Evolutionary conservation across 2,329 filamentous ascomycete species (phyloP).

Genomic region (Fusarium decemcellulare): DNA sequence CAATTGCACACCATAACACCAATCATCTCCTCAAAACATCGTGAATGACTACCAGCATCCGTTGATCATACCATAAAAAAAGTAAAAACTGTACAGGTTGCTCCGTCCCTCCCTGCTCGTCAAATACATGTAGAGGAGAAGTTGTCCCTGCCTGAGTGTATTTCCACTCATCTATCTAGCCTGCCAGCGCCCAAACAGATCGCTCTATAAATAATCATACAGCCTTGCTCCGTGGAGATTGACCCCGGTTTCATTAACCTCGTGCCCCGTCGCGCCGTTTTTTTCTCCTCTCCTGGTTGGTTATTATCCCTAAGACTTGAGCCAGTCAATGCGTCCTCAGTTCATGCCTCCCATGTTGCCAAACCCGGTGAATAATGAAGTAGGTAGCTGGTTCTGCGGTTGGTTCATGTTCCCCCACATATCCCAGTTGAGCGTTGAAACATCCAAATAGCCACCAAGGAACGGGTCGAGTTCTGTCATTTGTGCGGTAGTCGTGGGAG

Average conservation of each 20-base stretch:
- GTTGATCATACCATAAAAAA: not conserved
- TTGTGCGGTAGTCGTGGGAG: conserved; percentile 45
- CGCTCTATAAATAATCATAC: conserved; percentile 39
- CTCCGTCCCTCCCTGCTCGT: conserved; percentile 14
- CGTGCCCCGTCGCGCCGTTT: conserved; percentile 18
- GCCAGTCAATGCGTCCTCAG: conserved; percentile 13
- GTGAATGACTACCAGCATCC: not conserved
- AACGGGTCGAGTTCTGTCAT: conserved; percentile 59
- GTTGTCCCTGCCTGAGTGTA: conserved; percentile 6
- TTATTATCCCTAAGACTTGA: conserved; percentile 4
- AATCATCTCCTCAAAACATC: no score
- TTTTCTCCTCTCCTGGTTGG: not conserved
- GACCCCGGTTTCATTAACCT: conserved; percentile 26
- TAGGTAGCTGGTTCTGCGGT: conserved; percentile 47
- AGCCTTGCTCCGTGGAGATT: conserved; percentile 40
- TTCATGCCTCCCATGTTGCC: conserved; percentile 43
- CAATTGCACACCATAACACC: no score
- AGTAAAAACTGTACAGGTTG: not conserved
- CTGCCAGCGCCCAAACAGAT: conserved; percentile 28
- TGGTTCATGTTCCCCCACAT: conserved; percentile 56
- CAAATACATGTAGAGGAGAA: conserved; percentile 26
- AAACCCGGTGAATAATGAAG: conserved; percentile 51
- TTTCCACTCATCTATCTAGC: conserved; percentile 25
- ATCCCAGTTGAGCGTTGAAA: conserved; percentile 61
- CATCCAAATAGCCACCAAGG: conserved; percentile 60